Evolutionary conservation across 1,139 yeast genomes (phyloP).

Genomic region (Scheffersomyces segobiensis): DNA sequence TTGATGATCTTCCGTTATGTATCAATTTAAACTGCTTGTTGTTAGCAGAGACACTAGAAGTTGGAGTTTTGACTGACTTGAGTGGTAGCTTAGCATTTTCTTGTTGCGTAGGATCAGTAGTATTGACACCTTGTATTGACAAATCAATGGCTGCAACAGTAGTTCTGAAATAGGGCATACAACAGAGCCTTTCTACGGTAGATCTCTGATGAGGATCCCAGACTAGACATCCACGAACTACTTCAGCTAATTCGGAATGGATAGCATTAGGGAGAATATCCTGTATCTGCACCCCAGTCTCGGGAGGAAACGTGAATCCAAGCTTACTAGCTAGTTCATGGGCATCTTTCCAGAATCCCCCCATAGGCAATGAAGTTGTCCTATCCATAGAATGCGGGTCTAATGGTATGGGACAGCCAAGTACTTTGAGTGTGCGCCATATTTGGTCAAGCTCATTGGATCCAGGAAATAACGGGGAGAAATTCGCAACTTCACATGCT

Average conservation of each 20-base stretch:
- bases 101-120: background rate
- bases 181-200: conserved; percentile 44
- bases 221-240: conserved; percentile 55
- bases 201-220: conserved; percentile 68
- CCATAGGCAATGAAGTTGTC: conserved; percentile 43
- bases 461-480: conserved; percentile 85
- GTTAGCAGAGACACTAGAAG: background rate
- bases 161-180: conserved; percentile 54
- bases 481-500: conserved; percentile 76
- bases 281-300: conserved; percentile 26
- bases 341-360: conserved; percentile 72
- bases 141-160: conserved; percentile 19
- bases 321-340: conserved; percentile 46
- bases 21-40: background rate
- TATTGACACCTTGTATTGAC: conserved; percentile 12
- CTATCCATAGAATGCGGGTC: conserved; percentile 7
- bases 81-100: background rate
- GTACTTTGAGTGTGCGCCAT: conserved; percentile 58
- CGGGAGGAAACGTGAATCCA: conserved; percentile 55
- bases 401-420: conserved; percentile 65
- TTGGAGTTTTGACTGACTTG: background rate
- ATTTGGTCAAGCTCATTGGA: conserved; percentile 75
- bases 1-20: background rate
- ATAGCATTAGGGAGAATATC: conserved; percentile 27
- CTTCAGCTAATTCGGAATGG: conserved; percentile 40